Evolutionary conservation across 2,329 filamentous ascomycete genomes (phyloP), one percentile per base, ranked within the genome.

Genomic region (Fusarium chaquense): DNA sequence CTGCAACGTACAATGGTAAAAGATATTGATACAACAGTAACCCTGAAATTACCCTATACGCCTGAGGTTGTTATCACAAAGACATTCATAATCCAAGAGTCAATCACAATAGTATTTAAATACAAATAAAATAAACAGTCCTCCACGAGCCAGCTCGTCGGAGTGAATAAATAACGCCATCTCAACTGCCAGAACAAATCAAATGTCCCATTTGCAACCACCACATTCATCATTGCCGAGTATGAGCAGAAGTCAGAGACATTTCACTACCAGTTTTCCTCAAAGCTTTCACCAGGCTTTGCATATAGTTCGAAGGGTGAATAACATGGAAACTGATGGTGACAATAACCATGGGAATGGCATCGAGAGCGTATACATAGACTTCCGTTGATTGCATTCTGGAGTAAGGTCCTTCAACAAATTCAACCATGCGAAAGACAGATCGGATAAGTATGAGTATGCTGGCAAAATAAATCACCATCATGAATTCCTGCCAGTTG

Each of bases 221-320:
- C 18, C 35, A n/a, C 18, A 13, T 9, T n/a, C 18, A 36, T n/a
- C 18, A 12, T 24, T 24, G 13, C 22, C 7, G 13, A 24, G 12
- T 4, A 16, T 24, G 40, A 24, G 43, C 6, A 18, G 5, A 43
- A 16, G 12, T 13, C 3, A 32, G 24, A 13, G 33, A 9, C 15
- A 40, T 49, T 11, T 57, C 44, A 9, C 44, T 57, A 15, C 43
- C 40, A 9, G 20, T 18, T 10, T 9, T 18, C 7, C 20, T 24
- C 9, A 44, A 7, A 7, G 16, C 12, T 15, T 54, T 35, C 11
- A 13, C 22, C 20, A 12, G 20, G 11, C 35, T n/a, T 12, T 13
- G 12, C 18, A 58, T n/a, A 22, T 44, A 53, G 12, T 30, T 58
- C 6, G 55, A 58, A 20, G 55, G 55, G 13, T 58, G 55, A 20